Percentiles rank a stretch among this genome's conserved stretches.
These are phyloP conservation scores for Colletotrichum sidae DNA, from an alignment of 2,329 filamentous ascomycete genomes.

Conservation along the genomic window DNA sequence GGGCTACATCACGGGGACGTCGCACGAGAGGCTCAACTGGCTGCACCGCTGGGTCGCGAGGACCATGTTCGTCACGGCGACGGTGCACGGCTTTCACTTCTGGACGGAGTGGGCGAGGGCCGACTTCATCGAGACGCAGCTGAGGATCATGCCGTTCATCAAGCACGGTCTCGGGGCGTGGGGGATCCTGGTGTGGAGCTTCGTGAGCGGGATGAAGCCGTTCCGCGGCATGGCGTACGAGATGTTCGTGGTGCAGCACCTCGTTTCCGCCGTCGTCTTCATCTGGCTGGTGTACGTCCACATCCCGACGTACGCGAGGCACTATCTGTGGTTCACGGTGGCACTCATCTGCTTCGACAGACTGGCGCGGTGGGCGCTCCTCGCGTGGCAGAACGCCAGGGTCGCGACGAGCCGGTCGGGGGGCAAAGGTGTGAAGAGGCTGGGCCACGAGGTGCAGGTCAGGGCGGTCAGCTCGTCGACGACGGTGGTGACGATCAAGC, in stretches of 20 bases:
- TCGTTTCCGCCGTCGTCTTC: slow-evolving; percentile 70
- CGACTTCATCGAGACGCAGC: slow-evolving; percentile 68
- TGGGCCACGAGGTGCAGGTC: slow-evolving; percentile 65
- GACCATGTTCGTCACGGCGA: slow-evolving; percentile 75
- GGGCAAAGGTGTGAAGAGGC: slow-evolving; percentile 59
- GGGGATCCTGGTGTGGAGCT: slow-evolving; percentile 74
- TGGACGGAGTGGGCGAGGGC: slow-evolving; percentile 71
- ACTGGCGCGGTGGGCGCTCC: slow-evolving; percentile 59
- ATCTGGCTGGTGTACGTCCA: slow-evolving; percentile 74
- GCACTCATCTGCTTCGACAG: slow-evolving; percentile 73
- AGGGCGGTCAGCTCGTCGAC: slow-evolving; percentile 61
- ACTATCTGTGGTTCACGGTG: slow-evolving; percentile 75
- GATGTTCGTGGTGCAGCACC: slow-evolving; percentile 76
- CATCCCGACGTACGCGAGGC: slow-evolving; percentile 67
- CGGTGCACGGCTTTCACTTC: slow-evolving; percentile 78
- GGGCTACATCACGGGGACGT: slow-evolving; percentile 70
- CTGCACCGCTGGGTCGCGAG: slow-evolving; percentile 78
- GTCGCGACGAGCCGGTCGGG: slow-evolving; percentile 52
- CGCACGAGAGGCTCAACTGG: slow-evolving; percentile 79
- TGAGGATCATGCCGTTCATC: slow-evolving; percentile 63
- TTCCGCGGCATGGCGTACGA: slow-evolving; percentile 76
- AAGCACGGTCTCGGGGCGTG: slow-evolving; percentile 76
- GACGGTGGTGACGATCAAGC: slow-evolving; percentile 70
- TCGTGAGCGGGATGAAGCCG: slow-evolving; percentile 71
- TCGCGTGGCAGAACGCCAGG: slow-evolving; percentile 65